Base-by-base conservation (phyloP, 768 basidiomycete genomes). In the Hydnomerulius pinastri region DNA sequence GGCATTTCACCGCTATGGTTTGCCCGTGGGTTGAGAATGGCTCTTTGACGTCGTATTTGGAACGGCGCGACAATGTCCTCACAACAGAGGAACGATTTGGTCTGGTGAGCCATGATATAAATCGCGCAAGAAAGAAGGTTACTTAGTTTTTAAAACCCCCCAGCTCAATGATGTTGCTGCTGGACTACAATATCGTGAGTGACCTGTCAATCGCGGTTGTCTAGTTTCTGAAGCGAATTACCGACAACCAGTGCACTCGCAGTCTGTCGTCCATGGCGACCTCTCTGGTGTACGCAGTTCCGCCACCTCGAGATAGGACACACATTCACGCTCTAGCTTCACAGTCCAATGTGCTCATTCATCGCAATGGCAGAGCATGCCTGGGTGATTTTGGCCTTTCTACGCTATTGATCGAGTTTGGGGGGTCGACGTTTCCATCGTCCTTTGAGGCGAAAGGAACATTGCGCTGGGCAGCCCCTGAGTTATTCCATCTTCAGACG, bases 331-430 rank as follows among this genome's bases (percentile, higher is more conserved):
- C 35, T 6, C 2, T 36, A 3, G 20, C 8, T 1, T 15, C 25
- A 4, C 32, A 68, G 77, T 69, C 76, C 0, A 81, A 81, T 42
- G 64, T 81, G 39, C 71, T 80, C 5, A 68, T 81, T 28, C 62
- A 75, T 47, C 65, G 64, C 36, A 61, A 72, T 15, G 71, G 73
- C 18, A 71, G 71, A 25, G 77, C 73, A 1, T 71, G 71, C 23
- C 59, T 81, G 6, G 68, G 70, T 25, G 77, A 80, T 50, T 78
- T 80, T 46, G 77, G 78, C 4, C 56, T 80, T 3, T 79, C 77
- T 2, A 70, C 62, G 20, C 62, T 79, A 43, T 54, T 68, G 28
- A 63, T 62, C 1, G 69, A 75, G 29, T 56, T 74, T 24, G 58
- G 69, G 33, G 63, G 64, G 5, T 63, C 64, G 15, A 67, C 61